Base-by-base conservation (phyloP, 345 rosid genomes). In the Citrus australasica region DNA sequence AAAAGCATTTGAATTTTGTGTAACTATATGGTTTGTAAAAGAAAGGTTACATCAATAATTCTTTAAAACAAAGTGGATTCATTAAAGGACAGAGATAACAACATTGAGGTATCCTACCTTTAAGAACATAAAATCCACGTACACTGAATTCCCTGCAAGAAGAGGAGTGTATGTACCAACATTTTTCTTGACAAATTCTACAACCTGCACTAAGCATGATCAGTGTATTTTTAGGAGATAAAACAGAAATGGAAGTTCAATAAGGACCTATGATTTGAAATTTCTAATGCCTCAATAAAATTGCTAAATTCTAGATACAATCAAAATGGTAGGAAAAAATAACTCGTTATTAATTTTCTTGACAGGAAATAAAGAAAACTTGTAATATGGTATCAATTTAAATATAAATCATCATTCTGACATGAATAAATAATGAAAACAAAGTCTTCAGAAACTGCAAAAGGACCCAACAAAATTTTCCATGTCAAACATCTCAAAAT, bases 121-220 rank as follows among this genome's bases (percentile, higher is more conserved):
- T 74, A 94, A 59, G 85, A 94, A 96, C 19, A 79, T 58, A 67
- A 86, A 86, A 82, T 96, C 99, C 79, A 88, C 86, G 61, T 96
- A 96, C 37, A 96, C 81, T 1, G 97, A 92, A 84, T 96, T 96
- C 82, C 99, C 98, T 25, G 98, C 97, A 76, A 94, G 79, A 71
- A 48, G 91, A 82, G 97, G 93, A 0, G 85, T 85, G 70, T 79
- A 80, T 69, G 90, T 68, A 63, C 98, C 94, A 71, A 92, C 81
- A 79, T 96, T 86, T 78, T 78, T 85, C 81, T 77, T 94, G 24
- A 96, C 91, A 76, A 96, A 96, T 74, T 89, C 86, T 27, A 88
- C 83, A 69, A 94, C 97, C 98, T 92, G 97, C 89, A 91, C 21
- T 27, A 62, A 37, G 55, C 66, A 76, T 2, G 64, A 66, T 64